A percentile compares a stretch with the other conserved stretches of the same genome.
Evolutionary conservation across 805 yeast genomes (phyloP).

Genomic region (Ogataea salicorniae): DNA sequence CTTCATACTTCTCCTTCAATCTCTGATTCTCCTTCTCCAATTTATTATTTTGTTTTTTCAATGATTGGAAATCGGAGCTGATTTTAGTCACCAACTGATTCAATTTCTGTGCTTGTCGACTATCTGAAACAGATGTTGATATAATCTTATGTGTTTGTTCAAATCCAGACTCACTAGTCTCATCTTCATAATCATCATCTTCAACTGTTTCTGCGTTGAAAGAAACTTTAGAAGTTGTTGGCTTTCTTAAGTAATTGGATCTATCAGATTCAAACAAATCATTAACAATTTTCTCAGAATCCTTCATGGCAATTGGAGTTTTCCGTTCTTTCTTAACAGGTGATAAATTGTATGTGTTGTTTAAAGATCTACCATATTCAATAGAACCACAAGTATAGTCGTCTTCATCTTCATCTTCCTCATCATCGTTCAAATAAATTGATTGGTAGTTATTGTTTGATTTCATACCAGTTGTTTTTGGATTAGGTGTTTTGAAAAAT

Average conservation of each 20-base stretch:
- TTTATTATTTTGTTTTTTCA: constrained; percentile 2
- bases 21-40: constrained; percentile 5
- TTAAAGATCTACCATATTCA: constrained; percentile 24
- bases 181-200: constrained; percentile 9
- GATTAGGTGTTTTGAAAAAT: constrained; percentile 16
- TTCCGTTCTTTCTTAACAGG: constrained; percentile 19
- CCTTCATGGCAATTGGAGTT: constrained; percentile 13
- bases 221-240: neutral
- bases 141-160: constrained; percentile 15
- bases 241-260: constrained; percentile 7
- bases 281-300: constrained; percentile 22
- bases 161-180: constrained; percentile 6
- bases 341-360: constrained; percentile 21
- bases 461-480: neutral
- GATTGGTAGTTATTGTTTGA: neutral
- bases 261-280: constrained; percentile 20
- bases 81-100: constrained; percentile 10
- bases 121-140: neutral
- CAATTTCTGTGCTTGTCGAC: neutral
- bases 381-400: constrained; percentile 15
- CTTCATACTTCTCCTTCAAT: neutral
- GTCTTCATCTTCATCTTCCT: neutral
- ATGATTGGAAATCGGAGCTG: constrained; percentile 4
- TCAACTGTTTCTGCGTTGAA: neutral
- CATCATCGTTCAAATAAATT: constrained; percentile 2